phyloP scores from a whole-genome alignment of 345 rosid genomes.

The Eutrema yunnanense region DNA sequence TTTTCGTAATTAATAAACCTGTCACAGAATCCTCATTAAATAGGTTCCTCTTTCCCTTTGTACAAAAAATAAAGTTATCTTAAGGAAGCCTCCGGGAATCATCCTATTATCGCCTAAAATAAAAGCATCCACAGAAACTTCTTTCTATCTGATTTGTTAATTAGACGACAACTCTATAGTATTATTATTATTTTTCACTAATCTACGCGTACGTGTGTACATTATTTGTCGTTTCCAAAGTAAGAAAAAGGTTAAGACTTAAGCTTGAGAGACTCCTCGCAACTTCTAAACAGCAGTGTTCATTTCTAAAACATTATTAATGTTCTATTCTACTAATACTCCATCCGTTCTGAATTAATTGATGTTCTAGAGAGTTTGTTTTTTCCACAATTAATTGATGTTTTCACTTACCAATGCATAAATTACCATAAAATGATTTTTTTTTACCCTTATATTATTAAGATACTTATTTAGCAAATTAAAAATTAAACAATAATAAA shows the following conservation, averaged over 20 bases:
- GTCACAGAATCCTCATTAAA: conserved; percentile 9
- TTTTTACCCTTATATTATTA: too few relatives aligned
- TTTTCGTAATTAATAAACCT: background rate
- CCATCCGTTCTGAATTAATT: too few relatives aligned
- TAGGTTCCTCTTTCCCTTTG: background rate
- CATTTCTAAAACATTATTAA: background rate
- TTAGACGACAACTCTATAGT: background rate
- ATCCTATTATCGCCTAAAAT: background rate
- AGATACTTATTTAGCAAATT: too few relatives aligned
- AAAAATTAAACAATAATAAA: too few relatives aligned
- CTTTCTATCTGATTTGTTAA: background rate
- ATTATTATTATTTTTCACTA: background rate
- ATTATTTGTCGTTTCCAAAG: background rate
- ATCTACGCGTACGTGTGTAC: conserved; percentile 13
- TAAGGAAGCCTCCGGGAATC: conserved; percentile 17
- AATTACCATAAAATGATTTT: too few relatives aligned
- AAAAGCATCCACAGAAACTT: background rate
- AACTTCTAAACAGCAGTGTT: background rate
- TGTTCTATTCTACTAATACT: background rate
- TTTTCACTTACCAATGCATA: too few relatives aligned
- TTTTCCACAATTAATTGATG: too few relatives aligned
- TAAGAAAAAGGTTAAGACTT: background rate
- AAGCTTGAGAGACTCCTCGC: background rate
- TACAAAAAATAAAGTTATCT: background rate
- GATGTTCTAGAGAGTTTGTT: too few relatives aligned